Evolutionary conservation across 495 filamentous ascomycete genomes (phyloP), one percentile per base, ranked within the genome.

Genomic region (Lepraria neglecta): DNA sequence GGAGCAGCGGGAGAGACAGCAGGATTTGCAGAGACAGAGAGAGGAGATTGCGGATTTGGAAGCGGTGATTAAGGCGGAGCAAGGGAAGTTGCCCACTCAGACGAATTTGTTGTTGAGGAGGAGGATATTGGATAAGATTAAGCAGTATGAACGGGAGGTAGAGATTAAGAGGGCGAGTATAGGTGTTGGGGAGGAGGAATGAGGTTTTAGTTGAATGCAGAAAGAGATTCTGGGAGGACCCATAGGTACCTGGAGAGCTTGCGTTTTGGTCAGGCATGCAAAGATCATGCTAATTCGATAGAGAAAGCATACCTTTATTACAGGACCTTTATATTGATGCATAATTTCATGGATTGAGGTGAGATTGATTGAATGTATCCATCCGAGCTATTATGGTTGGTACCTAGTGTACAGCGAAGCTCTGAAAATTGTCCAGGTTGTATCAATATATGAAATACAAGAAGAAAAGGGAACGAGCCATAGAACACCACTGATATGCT

Each of bases 1-100:
- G 38, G 83, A 85, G 44, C 82, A 83, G 72, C 73, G 35, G 64
- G 80, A 62, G 78, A 76, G 69, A 72, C 70, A 65, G 72, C 77
- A 73, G 33, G 77, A 80, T 59, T 67, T 76, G 27, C 77, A 80
- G 62, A 73, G 80, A 59, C 76, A 77, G 59, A 74, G 74, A 21
- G 79, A 80, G 63, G 75, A 80, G 52, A 76, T 82, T 47, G 72
- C 67, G 2, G 79, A 82, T 60, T 56, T 82, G 40, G 77, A 82
- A 53, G 71, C 67, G 0, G 69, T 78, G 51, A 80, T 82, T 44
- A 72, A 71, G 15, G 66, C 70, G 14, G 75, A 81, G 55, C 77
- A 76, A 2, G 70, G 67, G 45, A 72, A 75, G 50, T 76, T 76
- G 69, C 72, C 75, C 61, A 70, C 67, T 50, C 71, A 76, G 48